Percentiles rank a stretch among this genome's conserved stretches.
These are phyloP conservation scores for Zea mays DNA, from an alignment of 176 grass and related monocot species.

Conservation along the genomic window DNA sequence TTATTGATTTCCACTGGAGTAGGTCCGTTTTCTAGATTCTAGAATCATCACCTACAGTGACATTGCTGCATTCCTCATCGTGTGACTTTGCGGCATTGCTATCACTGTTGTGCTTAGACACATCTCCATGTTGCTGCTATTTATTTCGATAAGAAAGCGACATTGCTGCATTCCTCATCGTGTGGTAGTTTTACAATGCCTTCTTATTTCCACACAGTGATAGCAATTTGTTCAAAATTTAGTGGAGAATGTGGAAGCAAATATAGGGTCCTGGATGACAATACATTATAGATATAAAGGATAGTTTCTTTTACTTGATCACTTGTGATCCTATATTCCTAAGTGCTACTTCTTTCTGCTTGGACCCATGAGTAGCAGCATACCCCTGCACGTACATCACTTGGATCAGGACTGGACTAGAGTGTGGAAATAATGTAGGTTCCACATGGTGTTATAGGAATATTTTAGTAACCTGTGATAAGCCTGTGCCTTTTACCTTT, in stretches of 20 bases:
- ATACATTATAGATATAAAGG: conserved; percentile 6
- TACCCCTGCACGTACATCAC: conserved; percentile 8
- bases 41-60: conserved; percentile 2
- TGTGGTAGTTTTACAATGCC: conserved; percentile 34
- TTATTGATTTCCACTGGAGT: conserved; percentile 18
- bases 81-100: too few species aligned
- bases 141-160: conserved; percentile 38
- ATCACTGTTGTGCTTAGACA: conserved; percentile 19
- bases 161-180: conserved; percentile 35
- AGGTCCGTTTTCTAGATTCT: conserved; percentile 30
- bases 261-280: conserved; percentile 3
- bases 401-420: conserved; percentile 21
- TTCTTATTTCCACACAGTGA: conserved; percentile 35
- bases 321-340: conserved; percentile 28
- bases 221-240: conserved; percentile 23
- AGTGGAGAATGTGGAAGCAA: conserved; percentile 3
- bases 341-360: conserved; percentile 1
- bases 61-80: too few species aligned
- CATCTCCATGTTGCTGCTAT: conserved; percentile 29
- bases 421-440: conserved; percentile 24
- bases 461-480: conserved; percentile 34
- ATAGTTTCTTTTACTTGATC: neutral
- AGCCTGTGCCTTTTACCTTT: conserved; percentile 23
- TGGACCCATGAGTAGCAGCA: conserved; percentile 11
- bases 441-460: conserved; percentile 14